Evolutionary conservation across 805 yeast genomes (phyloP).

Genomic region (Saccharomyces kudriavzevii): DNA sequence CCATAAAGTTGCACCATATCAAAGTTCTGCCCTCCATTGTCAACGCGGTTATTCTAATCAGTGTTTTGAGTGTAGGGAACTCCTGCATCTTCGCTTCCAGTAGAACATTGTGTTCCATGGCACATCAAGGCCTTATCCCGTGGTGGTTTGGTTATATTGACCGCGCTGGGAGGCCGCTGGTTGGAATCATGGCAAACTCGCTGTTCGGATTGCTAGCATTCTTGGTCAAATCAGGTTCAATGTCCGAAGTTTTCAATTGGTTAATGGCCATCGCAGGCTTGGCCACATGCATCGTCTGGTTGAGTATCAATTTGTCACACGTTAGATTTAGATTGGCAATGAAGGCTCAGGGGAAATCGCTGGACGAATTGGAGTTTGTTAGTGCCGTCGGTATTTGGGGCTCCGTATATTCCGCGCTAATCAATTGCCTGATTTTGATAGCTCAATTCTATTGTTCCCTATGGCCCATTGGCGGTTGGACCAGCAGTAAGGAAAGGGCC

Average conservation of each 20-base stretch:
- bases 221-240: conserved; percentile 41
- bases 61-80: conserved; percentile 39
- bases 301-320: conserved; percentile 45
- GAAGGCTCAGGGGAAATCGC: conserved; percentile 30
- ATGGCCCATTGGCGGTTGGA: conserved; percentile 44
- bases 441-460: conserved; percentile 68
- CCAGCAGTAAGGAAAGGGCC: conserved; percentile 33
- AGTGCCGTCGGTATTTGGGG: conserved; percentile 46
- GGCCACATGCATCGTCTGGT: conserved; percentile 53
- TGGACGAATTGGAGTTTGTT: conserved; percentile 13
- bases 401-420: conserved; percentile 42
- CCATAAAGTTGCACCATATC: conserved; percentile 49
- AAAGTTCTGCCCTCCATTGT: conserved; percentile 48
- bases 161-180: conserved; percentile 46
- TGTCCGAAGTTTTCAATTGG: conserved; percentile 48
- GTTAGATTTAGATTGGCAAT: conserved; percentile 53
- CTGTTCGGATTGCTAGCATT: conserved; percentile 48
- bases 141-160: conserved; percentile 39
- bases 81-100: conserved; percentile 47
- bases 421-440: conserved; percentile 46
- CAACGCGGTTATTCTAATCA: conserved; percentile 50
- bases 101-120: conserved; percentile 43
- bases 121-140: conserved; percentile 47
- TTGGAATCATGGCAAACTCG: conserved; percentile 36
- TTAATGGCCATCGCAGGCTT: conserved; percentile 49